Percentiles rank a stretch among this genome's conserved stretches.
Conservation (phyloP, 2,329 filamentous ascomycete genomes). For the Phialemoniopsis sp. region DNA sequence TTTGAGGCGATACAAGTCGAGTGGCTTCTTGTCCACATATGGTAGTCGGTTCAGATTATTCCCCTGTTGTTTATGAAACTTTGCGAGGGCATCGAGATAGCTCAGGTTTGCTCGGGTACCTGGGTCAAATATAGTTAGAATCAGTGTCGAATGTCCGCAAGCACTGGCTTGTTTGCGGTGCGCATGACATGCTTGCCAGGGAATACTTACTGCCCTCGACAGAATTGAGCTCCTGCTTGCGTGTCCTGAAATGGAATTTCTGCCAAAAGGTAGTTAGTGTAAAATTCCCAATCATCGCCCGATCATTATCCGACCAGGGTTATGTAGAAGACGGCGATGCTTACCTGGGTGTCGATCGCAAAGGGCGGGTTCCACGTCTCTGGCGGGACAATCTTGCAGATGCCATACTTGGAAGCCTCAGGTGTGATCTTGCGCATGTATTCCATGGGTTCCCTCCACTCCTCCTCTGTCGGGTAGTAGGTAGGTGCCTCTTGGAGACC, state of each 20-base stretch:
- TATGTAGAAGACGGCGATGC: slow-evolving; percentile 16
- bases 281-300: too few species aligned
- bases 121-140: slow-evolving; percentile 25
- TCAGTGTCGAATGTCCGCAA: too few species aligned
- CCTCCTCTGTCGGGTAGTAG: slow-evolving; percentile 84
- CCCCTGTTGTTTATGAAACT: slow-evolving; percentile 96
- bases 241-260: slow-evolving; percentile 95
- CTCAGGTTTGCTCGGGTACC: slow-evolving; percentile 93
- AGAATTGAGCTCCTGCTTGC: slow-evolving; percentile 94
- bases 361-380: slow-evolving; percentile 93
- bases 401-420: slow-evolving; percentile 82
- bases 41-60: slow-evolving; percentile 91
- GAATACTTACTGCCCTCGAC: slow-evolving; percentile 84
- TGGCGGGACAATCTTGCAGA: slow-evolving; percentile 94
- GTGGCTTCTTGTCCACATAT: slow-evolving; percentile 93
- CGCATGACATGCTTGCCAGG: too few species aligned
- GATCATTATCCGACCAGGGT: too few species aligned
- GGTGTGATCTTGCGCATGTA: slow-evolving; percentile 90
- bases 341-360: slow-evolving; percentile 93
- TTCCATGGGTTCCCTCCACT: slow-evolving; percentile 90
- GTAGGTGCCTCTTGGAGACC: slow-evolving; percentile 86
- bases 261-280: slow-evolving; percentile 28
- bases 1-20: slow-evolving; percentile 93
- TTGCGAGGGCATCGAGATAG: slow-evolving; percentile 90
- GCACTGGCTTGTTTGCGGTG: too few species aligned